Evolutionary conservation across 2,329 filamentous ascomycete genomes (phyloP).

Genomic region (Aspergillus ibericus): DNA sequence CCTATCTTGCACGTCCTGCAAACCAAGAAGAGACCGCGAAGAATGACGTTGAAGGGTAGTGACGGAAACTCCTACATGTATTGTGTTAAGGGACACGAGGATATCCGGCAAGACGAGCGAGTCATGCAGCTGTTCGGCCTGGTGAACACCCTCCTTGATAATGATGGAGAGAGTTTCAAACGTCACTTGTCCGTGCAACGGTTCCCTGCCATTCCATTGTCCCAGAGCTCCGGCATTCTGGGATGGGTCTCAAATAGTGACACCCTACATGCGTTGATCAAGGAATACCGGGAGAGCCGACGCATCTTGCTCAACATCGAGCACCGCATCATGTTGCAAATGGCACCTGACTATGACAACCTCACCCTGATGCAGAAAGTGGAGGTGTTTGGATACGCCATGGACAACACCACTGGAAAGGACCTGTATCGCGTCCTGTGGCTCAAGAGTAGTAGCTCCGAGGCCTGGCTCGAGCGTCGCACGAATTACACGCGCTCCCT

Average conservation of each 20-base stretch:
- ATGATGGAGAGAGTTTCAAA: slow-evolving; percentile 96
- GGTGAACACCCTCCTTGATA: slow-evolving; percentile 90
- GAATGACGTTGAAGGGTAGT: slow-evolving; percentile 82
- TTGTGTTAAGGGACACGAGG: slow-evolving; percentile 96
- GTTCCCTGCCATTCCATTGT: slow-evolving; percentile 94
- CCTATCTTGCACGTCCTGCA: slow-evolving; percentile 87
- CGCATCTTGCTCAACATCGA: slow-evolving; percentile 99
- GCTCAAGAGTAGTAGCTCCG: slow-evolving; percentile 97
- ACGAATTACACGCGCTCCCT: slow-evolving; percentile 99
- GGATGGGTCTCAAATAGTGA: slow-evolving; percentile 98
- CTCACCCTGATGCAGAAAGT: slow-evolving; percentile 99
- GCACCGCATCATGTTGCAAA: slow-evolving; percentile 99
- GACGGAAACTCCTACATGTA: slow-evolving; percentile 88
- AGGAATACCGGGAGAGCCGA: slow-evolving; percentile 93
- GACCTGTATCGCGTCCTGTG: slow-evolving; percentile 97
- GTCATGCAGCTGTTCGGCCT: slow-evolving; percentile 99
- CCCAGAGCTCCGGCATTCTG: slow-evolving; percentile 90
- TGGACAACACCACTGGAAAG: slow-evolving; percentile 98
- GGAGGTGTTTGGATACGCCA: slow-evolving; percentile 96
- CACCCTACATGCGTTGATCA: slow-evolving; percentile 92
- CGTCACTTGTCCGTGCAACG: slow-evolving; percentile 93
- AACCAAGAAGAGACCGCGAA: slow-evolving; percentile 93
- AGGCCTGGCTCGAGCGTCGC: slow-evolving; percentile 93
- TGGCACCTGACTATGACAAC: slow-evolving; percentile 98
- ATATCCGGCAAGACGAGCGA: slow-evolving; percentile 97